Base-by-base conservation (phyloP, 257 asterid genomes). In the Scutellaria galericulata region DNA sequence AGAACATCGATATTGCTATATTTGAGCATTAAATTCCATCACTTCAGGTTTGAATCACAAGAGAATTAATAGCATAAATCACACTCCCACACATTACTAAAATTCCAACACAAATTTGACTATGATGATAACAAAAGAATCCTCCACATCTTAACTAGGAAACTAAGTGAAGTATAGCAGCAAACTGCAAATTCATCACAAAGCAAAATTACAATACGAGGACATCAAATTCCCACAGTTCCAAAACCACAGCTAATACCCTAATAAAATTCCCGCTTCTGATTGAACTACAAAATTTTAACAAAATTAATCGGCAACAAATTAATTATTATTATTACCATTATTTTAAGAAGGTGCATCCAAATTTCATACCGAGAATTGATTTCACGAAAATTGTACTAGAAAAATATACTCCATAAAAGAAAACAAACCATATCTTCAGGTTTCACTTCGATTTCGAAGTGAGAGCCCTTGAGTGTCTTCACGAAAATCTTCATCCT, bases 381-480 rank as follows among this genome's bases (percentile, higher is more conserved):
- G 47, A 68, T 9, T 8, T 35, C 31, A 6, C 14, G 2, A 15
- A 0, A 58, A 31, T 55, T 37, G 14, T 0, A 57, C 3, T 7
- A 37, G 31, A 64, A 63, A 14, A 27, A 40, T 11, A 51, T 62
- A 70, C 27, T n/a, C n/a, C n/a, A n/a, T n/a, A 22, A 45, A 37
- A 48, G 11, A 57, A 63, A 24, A 14, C 86, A 47, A 66, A 84
- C 88, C 78, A 71, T 70, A 54, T 79, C 88, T 5, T 74, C 66
- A 9, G 83, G 75, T 45, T 76, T 71, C 79, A 84, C 88, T 79
- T 79, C 84, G 51, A 84, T 59, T 70, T 79, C 86, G 76, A 84
- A 84, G 63, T 78, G 80, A 37, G 77, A 58, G 40, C 88, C 86
- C 81, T 84, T 84, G 72, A 84, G 77, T 58, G 79, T 84, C 81